Conservation (phyloP, 257 asterid genomes). For the Capsicum baccatum region DNA sequence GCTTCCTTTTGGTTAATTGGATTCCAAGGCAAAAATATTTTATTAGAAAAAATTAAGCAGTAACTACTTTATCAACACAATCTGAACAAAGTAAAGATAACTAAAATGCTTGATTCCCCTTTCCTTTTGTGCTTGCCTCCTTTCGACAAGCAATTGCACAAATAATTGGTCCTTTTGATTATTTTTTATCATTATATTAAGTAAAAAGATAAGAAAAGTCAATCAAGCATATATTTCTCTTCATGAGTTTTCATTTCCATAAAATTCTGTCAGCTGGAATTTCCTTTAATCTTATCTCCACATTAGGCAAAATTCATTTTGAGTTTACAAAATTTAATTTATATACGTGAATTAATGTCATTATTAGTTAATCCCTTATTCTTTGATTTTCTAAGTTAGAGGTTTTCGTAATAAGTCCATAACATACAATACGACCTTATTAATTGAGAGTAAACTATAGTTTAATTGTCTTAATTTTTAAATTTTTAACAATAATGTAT, state of each 20-base stretch:
- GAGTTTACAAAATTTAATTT: background rate
- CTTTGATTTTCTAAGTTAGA: background rate
- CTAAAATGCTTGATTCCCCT: constrained; percentile 48
- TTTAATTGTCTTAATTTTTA: background rate
- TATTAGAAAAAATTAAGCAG: background rate
- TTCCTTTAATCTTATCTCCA: background rate
- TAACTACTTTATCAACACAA: constrained; percentile 32
- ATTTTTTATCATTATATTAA: background rate
- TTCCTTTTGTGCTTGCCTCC: constrained; percentile 34
- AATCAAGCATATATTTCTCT: constrained; percentile 8
- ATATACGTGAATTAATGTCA: background rate
- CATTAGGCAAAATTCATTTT: background rate
- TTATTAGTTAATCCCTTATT: background rate
- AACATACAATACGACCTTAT: background rate
- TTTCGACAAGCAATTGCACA: constrained; percentile 28
- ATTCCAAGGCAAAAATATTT: constrained; percentile 45
- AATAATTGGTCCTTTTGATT: constrained; percentile 27
- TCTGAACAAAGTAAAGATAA: constrained; percentile 37
- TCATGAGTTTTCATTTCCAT: constrained; percentile 10
- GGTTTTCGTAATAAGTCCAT: background rate
- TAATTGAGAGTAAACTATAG: background rate
- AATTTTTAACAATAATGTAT: background rate
- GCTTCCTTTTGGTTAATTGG: constrained; percentile 37
- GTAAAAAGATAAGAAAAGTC: background rate
- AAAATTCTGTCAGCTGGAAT: background rate